Conservation (phyloP, 2,329 filamentous ascomycete species). For the Penicillium concentricum region DNA sequence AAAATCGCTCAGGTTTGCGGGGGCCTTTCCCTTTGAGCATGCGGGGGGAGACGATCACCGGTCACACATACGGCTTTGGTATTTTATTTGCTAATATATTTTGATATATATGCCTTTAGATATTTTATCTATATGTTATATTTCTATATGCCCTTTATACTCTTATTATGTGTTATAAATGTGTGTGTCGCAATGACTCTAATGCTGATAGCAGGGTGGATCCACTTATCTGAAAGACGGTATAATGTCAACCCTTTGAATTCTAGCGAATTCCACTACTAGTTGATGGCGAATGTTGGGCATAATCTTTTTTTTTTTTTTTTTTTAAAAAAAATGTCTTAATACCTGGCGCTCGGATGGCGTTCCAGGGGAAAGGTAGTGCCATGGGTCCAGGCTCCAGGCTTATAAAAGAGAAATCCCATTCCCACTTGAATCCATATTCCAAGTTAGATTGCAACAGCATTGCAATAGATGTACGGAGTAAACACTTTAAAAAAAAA, state of each 20-base stretch:
- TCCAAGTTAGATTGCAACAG: no score
- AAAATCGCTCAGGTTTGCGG: conserved; percentile 30
- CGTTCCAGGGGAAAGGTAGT: conserved; percentile 18
- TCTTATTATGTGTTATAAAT: not conserved
- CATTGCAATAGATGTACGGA: no score
- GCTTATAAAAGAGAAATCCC: not conserved
- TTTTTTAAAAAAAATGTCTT: not conserved
- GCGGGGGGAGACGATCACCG: conserved; percentile 23
- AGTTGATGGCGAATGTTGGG: not conserved
- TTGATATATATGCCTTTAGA: not conserved
- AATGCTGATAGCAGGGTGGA: not conserved
- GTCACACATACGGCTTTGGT: conserved; percentile 11
- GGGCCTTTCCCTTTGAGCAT: conserved; percentile 30
- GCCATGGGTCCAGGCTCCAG: conserved; percentile 10
- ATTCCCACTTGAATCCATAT: not conserved
- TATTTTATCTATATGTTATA: not conserved
- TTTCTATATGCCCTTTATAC: no score
- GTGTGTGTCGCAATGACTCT: not conserved
- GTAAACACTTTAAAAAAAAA: no score
- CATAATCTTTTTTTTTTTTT: not conserved
- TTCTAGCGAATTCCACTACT: not conserved
- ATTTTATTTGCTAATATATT: conserved; percentile 6
- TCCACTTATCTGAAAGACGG: not conserved
- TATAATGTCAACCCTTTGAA: not conserved
- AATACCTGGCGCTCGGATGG: not conserved